A percentile compares a stretch with the other conserved stretches of the same genome.
Conservation (phyloP, 225 moss, liverwort and hornwort genomes). For the Asterella californica region DNA sequence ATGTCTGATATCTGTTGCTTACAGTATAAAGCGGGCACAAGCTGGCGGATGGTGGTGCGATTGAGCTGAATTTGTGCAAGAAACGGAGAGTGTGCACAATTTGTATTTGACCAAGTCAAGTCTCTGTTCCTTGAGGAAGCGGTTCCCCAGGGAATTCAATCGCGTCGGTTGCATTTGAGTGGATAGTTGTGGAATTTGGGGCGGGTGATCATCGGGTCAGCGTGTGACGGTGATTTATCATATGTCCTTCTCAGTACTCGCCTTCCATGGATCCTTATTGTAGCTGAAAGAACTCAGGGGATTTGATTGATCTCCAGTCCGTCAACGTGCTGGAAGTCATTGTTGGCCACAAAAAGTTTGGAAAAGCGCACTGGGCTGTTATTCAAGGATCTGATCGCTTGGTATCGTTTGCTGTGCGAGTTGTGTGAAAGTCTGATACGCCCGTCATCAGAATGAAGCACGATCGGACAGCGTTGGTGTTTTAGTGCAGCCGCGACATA, state of each 20-base stretch:
- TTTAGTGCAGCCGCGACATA: background rate
- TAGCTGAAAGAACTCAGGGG: conserved; percentile 5
- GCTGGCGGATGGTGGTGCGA: conserved; percentile 13
- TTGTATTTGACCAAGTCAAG: conserved; percentile 1
- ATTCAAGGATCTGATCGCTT: background rate
- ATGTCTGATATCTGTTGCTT: background rate
- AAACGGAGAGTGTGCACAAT: background rate
- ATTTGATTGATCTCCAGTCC: background rate
- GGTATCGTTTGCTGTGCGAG: background rate
- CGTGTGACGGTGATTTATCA: background rate
- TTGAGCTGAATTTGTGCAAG: conserved; percentile 11
- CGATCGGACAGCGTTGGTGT: conserved; percentile 6
- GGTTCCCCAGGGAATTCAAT: background rate
- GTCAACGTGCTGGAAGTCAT: conserved; percentile 1
- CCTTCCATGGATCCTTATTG: background rate
- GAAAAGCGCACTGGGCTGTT: background rate
- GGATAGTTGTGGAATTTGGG: conserved; percentile 3
- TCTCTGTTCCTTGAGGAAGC: background rate
- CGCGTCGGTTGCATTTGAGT: conserved; percentile 8
- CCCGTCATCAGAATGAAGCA: background rate
- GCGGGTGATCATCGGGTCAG: background rate
- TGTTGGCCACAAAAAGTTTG: background rate
- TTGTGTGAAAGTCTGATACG: background rate
- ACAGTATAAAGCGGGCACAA: conserved; percentile 4
- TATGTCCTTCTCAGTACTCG: background rate